phyloP scores from a whole-genome alignment of 2,329 filamentous ascomycete species.

The Venturia effusa region DNA sequence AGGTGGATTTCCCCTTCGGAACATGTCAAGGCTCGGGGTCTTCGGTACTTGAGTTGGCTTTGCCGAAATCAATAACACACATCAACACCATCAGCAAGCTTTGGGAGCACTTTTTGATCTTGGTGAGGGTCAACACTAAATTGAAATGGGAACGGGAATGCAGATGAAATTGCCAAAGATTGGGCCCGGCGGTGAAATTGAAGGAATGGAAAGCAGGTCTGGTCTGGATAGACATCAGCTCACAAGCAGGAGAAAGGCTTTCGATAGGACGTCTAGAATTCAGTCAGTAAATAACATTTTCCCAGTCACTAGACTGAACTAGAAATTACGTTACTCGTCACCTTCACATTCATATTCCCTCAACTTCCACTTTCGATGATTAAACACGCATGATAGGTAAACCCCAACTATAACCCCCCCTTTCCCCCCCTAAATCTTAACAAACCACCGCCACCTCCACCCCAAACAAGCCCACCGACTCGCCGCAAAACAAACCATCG shows the following conservation, averaged over 20 bases:
- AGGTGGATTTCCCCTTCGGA: not conserved
- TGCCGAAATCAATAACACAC: not conserved
- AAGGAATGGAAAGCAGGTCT: not conserved
- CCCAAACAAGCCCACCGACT: constrained; percentile 26
- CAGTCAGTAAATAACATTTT: not conserved
- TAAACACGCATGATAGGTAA: no score
- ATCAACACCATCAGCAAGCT: not conserved
- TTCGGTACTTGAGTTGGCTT: not conserved
- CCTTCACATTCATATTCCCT: no score
- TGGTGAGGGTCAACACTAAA: not conserved
- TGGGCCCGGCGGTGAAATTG: not conserved
- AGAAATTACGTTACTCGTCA: not conserved
- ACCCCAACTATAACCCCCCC: no score
- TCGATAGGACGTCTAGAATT: not conserved
- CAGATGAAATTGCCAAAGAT: not conserved
- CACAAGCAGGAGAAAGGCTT: not conserved
- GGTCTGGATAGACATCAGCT: not conserved
- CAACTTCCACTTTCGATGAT: not conserved
- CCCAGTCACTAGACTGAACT: not conserved
- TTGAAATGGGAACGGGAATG: not conserved
- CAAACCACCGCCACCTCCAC: constrained; percentile 21
- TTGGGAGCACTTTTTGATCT: not conserved
- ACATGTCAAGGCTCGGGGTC: no score
- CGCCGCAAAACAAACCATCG: constrained; percentile 21
- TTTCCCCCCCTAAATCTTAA: constrained; percentile 13